phyloP scores from a whole-genome alignment of 805 yeast species.

The Lipomyces yamadae region DNA sequence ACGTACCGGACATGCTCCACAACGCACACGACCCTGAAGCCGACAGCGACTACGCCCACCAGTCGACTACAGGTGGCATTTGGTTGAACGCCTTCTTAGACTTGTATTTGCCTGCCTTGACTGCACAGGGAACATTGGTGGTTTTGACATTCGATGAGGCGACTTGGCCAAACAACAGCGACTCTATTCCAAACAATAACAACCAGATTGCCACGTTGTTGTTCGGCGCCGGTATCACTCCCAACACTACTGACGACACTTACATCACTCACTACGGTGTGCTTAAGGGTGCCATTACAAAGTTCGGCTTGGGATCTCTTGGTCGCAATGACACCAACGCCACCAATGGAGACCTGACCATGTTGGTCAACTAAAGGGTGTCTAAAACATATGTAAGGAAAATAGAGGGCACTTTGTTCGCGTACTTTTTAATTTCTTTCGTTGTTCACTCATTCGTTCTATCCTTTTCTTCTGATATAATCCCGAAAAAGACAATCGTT shows the following conservation, averaged over 20 bases:
- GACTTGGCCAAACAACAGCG: background rate
- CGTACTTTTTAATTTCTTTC: too few relatives aligned
- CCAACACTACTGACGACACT: background rate
- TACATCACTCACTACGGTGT: background rate
- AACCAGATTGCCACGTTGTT: background rate
- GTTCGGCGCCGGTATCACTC: background rate
- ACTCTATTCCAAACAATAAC: background rate
- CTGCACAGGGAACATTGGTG: background rate
- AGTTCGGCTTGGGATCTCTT: background rate
- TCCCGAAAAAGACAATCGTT: too few relatives aligned
- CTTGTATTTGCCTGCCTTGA: background rate
- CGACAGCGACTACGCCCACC: background rate
- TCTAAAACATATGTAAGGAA: too few relatives aligned
- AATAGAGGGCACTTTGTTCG: too few relatives aligned
- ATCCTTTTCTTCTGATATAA: too few relatives aligned
- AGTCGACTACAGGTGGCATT: background rate
- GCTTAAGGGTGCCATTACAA: background rate
- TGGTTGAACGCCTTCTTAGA: background rate
- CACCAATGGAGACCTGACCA: background rate
- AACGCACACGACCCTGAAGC: background rate
- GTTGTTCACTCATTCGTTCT: too few relatives aligned
- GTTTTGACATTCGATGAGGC: background rate
- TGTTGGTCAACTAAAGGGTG: background rate
- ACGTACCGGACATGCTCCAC: constrained; percentile 1
- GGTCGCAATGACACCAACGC: constrained; percentile 2